Percentiles rank a stretch among this genome's conserved stretches.
These are phyloP conservation scores for Barnettozyma populi DNA, from an alignment of 805 yeast genomes.

Conservation along the genomic window DNA sequence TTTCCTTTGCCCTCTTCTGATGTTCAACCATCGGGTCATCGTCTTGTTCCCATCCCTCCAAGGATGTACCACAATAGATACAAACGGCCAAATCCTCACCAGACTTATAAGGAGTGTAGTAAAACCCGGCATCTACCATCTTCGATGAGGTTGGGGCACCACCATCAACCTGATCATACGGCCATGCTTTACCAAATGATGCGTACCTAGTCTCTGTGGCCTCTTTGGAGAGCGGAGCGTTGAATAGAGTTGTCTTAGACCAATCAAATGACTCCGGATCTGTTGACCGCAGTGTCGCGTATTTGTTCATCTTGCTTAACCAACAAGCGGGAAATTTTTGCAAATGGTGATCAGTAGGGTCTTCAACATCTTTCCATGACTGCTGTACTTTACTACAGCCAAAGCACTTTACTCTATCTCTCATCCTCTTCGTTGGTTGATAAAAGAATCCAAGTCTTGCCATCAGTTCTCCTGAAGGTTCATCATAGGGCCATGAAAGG, in stretches of 20 bases:
- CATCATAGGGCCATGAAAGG: constrained; percentile 23
- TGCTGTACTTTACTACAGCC: constrained; percentile 48
- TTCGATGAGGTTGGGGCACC: constrained; percentile 34
- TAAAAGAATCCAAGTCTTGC: constrained; percentile 60
- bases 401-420: constrained; percentile 53
- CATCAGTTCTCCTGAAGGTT: constrained; percentile 32
- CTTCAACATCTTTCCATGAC: constrained; percentile 53
- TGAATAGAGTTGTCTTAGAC: constrained; percentile 20
- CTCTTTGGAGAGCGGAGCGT: constrained; percentile 30
- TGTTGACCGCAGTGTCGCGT: constrained; percentile 19
- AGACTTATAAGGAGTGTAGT: constrained; percentile 43
- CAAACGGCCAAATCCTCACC: constrained; percentile 57
- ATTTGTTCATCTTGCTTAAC: constrained; percentile 23
- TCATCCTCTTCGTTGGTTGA: constrained; percentile 45
- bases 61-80: constrained; percentile 54
- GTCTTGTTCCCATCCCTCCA: constrained; percentile 66
- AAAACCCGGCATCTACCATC: constrained; percentile 62
- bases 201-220: constrained; percentile 31
- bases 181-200: constrained; percentile 43
- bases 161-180: constrained; percentile 36
- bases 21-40: constrained; percentile 66
- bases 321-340: constrained; percentile 30
- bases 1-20: constrained; percentile 31
- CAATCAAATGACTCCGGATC: constrained; percentile 16
- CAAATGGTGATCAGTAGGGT: constrained; percentile 45